Conservation (phyloP, 2,329 filamentous ascomycete species). For the Cladosporium sp. region DNA sequence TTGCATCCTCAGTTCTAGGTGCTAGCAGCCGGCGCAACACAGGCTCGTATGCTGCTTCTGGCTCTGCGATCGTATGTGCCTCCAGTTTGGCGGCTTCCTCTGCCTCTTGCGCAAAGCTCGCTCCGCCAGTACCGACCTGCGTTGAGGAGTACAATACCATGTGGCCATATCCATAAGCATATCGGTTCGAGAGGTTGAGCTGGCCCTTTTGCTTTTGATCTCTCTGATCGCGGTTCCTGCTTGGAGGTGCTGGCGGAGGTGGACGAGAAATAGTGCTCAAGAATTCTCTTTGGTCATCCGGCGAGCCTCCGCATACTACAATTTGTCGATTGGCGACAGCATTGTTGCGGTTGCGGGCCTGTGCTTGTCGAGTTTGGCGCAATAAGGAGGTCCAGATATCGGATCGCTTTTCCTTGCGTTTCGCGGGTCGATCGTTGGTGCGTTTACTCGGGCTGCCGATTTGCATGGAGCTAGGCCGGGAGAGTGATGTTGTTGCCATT, state of each 20-base stretch:
- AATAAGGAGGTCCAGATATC: constrained; percentile 33
- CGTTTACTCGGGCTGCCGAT: constrained; percentile 4
- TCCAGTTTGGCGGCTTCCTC: constrained; percentile 30
- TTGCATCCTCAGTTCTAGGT: constrained; percentile 14
- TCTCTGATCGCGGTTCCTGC: constrained; percentile 16
- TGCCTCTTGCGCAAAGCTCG: constrained; percentile 26
- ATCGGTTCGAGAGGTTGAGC: constrained; percentile 29
- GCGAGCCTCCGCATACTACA: constrained; percentile 29
- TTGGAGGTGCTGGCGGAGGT: constrained; percentile 24
- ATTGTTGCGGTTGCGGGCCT: constrained; percentile 29
- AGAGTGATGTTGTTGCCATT: constrained; percentile 7
- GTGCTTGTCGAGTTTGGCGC: constrained; percentile 32
- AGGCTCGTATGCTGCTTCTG: constrained; percentile 27
- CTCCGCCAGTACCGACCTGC: constrained; percentile 21
- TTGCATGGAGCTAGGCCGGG: neutral
- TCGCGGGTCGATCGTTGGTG: neutral
- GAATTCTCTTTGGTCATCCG: constrained; percentile 29
- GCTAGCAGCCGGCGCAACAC: constrained; percentile 25
- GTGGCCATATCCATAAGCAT: constrained; percentile 33
- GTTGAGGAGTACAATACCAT: constrained; percentile 30
- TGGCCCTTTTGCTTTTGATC: constrained; percentile 25
- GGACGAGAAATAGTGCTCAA: constrained; percentile 25
- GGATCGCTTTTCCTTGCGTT: constrained; percentile 25
- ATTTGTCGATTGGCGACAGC: constrained; percentile 28
- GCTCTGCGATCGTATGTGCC: constrained; percentile 30